These are phyloP conservation scores for Penicillium sp. DNA, from an alignment of 2,329 filamentous ascomycete species.

Conservation along the genomic window DNA sequence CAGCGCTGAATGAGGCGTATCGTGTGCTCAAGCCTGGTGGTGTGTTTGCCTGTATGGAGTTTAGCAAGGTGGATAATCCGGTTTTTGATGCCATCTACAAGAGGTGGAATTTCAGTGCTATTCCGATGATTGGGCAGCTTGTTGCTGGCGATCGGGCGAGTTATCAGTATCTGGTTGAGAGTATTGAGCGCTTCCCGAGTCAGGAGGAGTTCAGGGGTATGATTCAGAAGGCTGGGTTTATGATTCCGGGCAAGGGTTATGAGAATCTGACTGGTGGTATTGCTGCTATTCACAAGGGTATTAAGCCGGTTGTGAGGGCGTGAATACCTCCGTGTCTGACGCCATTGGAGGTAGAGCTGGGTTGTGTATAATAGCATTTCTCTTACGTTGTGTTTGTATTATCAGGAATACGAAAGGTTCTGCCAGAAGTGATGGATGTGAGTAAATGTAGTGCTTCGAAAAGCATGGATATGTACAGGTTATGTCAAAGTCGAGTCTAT, in stretches of 20 bases:
- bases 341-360: not conserved
- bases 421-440: not conserved
- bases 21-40: slow-evolving; percentile 90
- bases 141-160: slow-evolving; percentile 91
- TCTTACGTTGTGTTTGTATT: slow-evolving; percentile 12
- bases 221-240: slow-evolving; percentile 65
- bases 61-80: slow-evolving; percentile 74
- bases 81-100: slow-evolving; percentile 85
- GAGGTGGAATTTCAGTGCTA: slow-evolving; percentile 90
- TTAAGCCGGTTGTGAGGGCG: slow-evolving; percentile 59
- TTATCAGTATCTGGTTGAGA: slow-evolving; percentile 98
- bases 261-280: slow-evolving; percentile 90
- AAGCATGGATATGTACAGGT: not conserved
- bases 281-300: slow-evolving; percentile 91
- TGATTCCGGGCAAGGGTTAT: slow-evolving; percentile 74
- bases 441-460: not conserved
- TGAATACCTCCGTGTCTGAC: not conserved
- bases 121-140: slow-evolving; percentile 89
- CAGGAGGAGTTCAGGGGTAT: slow-evolving; percentile 72
- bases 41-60: slow-evolving; percentile 94
- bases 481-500: not conserved
- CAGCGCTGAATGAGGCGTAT: slow-evolving; percentile 74
- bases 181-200: slow-evolving; percentile 85
- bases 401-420: slow-evolving; percentile 1
- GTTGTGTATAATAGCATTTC: slow-evolving; percentile 17